phyloP scores from a whole-genome alignment of 345 rosid species.

The Mangifera indica region DNA sequence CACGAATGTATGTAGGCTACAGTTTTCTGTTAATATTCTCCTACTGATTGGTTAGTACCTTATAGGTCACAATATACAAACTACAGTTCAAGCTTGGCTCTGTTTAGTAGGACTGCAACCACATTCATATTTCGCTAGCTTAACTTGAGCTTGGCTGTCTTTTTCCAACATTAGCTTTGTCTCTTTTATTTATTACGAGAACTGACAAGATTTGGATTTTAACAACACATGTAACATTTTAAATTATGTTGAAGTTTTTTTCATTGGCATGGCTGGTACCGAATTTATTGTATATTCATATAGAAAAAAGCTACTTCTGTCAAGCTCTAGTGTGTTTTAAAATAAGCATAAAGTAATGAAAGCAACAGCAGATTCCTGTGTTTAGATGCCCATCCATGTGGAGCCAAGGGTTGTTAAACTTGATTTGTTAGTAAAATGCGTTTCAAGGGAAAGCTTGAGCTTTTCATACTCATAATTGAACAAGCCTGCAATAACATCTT shows the following conservation, averaged over 20 bases:
- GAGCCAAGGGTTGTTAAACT: neutral
- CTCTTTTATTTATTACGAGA: neutral
- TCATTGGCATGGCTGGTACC: neutral
- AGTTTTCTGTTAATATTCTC: neutral
- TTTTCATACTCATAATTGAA: neutral
- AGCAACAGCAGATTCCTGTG: neutral
- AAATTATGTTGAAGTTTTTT: neutral
- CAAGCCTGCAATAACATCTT: neutral
- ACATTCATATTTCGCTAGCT: neutral
- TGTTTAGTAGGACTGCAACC: neutral
- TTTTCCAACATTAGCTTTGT: neutral
- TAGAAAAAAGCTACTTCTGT: neutral
- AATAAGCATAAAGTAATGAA: too few relatives aligned
- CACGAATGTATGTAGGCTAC: neutral
- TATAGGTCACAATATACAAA: neutral
- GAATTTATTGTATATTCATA: neutral
- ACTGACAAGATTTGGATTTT: neutral
- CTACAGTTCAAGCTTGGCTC: neutral
- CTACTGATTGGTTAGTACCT: neutral
- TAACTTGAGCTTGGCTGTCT: neutral
- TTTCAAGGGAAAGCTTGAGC: neutral
- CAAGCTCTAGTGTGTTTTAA: neutral
- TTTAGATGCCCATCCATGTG: neutral
- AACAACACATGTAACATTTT: neutral
- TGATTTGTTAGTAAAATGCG: neutral